Base-by-base conservation (phyloP, 2,329 filamentous ascomycete species). In the Colletotrichum melonis region DNA sequence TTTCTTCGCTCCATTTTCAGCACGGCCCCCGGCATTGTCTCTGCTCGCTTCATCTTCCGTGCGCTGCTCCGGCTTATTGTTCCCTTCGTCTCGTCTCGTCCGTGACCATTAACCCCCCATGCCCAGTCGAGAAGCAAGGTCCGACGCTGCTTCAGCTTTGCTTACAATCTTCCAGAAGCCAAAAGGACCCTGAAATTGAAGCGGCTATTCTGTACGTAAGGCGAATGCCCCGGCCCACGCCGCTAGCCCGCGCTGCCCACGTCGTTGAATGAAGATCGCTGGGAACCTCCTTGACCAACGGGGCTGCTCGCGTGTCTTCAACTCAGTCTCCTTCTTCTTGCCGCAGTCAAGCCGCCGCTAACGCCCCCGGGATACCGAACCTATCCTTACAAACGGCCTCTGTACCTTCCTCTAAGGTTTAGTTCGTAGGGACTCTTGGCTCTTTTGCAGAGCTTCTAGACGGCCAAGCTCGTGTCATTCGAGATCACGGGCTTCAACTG, bases 161-260 rank as follows among this genome's bases (percentile, higher is more conserved):
- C 35, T 49, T 49, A 49, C 42, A 22, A 11, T 19, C 19, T 22
- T 49, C 42, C 16, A 49, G 42, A 49, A 49, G 38, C 16, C 19
- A 60, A 68, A 59, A 69, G 35, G 54, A 73, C 70, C 70, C 70
- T 73, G 70, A 65, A 69, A 73, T 73, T 42, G 59, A 69, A 67
- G 35, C 46, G 58, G 26, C 65, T 69, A n/a, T 49, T 49, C 42
- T 49, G 42, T 49, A 73, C 70, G 66, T 69, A 63, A 60, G 63
- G 63, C 59, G 38, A 30, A 30, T 63, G 58, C 30, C 54, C 49
- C 35, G 57, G 46, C 26, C 65, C 22, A 24, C 58, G 16, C 42
- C 69, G 69, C 65, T 72, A 68, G 28, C 38, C 64, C 52, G 22
- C 49, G 22, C 26, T 8, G 28, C 38, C 64, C 52, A 28, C 49